Evolutionary conservation across 2,329 filamentous ascomycete genomes (phyloP).

Genomic region (Tothia fuscella): DNA sequence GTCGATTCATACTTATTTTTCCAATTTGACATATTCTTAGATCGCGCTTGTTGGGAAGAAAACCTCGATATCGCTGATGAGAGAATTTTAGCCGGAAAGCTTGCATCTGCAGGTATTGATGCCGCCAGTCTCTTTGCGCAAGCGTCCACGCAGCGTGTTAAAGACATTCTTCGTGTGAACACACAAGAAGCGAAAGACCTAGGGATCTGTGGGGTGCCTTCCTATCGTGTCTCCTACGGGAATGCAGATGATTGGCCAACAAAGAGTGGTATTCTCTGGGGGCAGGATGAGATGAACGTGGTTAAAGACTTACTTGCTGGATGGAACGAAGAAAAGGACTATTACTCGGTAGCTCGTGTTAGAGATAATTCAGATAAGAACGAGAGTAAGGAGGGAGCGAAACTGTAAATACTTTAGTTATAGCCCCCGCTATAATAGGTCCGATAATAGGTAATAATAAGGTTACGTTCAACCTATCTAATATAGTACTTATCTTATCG

Average conservation of each 20-base stretch:
- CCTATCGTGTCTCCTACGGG: constrained; percentile 19
- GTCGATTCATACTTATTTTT: constrained; percentile 10
- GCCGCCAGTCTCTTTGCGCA: constrained; percentile 17
- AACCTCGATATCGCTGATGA: constrained; percentile 21
- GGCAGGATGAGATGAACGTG: constrained; percentile 23
- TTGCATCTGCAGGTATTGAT: constrained; percentile 20
- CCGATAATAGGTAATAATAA: no score
- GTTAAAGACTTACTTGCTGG: constrained; percentile 24
- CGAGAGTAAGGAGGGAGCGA: no score
- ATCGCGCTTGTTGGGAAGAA: constrained; percentile 23
- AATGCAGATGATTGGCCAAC: constrained; percentile 13
- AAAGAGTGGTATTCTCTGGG: constrained; percentile 21
- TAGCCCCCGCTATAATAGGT: no score
- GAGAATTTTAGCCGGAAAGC: constrained; percentile 15
- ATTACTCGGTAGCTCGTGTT: no score
- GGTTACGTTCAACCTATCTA: no score
- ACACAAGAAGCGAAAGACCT: constrained; percentile 21
- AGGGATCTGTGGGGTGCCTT: constrained; percentile 24
- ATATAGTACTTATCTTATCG: no score
- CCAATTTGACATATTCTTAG: no score
- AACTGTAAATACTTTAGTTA: no score
- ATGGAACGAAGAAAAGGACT: constrained; percentile 16
- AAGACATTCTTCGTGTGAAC: constrained; percentile 18
- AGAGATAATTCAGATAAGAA: no score
- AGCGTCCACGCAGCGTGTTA: constrained; percentile 18